Base-by-base conservation (phyloP, 352 stramenopile genomes). In the Phytophthora boehmeriae region DNA sequence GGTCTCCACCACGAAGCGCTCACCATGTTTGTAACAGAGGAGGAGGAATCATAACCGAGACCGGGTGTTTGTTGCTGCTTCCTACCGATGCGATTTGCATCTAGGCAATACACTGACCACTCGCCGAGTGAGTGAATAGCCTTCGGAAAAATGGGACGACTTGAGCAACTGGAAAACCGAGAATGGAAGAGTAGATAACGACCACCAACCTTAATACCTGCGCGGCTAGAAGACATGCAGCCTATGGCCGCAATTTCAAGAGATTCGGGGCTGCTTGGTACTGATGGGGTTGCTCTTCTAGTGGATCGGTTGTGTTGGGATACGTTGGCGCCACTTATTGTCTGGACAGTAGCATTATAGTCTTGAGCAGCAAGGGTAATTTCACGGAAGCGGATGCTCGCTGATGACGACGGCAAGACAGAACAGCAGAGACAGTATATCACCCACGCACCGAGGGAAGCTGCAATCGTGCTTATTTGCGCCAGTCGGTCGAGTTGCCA, bases 401-500 rank as follows among this genome's bases (percentile, higher is more conserved):
- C 58, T 11, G 17, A 54, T 2, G n/a, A 14, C 5, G 36, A 38
- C 2, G 57, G 35, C 14, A 53, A 36, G 11, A 59, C 36, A 2
- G 60, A 68, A 46, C 67, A 76, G 25, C 63, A 67, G 2, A 80
- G 56, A 45, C 76, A 85, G 6, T 83, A 61, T 4, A 76, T 50
- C 22, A 69, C 55, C 68, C 71, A 90, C 2, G 78, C 74, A 1
- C 59, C 69, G 10, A 91, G 55, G n/a, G 77, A 67, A 3, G 80
- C 76, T 16, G 59, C 70, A 49, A 85, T 86, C 0, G 66, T 69
- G 48, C 80, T 86, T 30, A 87, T 63, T 25, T 74, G 73, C 8
- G 59, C 68, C 9, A 76, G 8, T 25, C 36, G 49, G 2, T 62
- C 48, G 16, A 76, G 46, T 46, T 63, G 39, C 60, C 54, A 65